Percentiles rank a stretch among this genome's conserved stretches.
phyloP scores from a whole-genome alignment of 371 early-diverging fungal genomes.

The Gilbertella persicaria region DNA sequence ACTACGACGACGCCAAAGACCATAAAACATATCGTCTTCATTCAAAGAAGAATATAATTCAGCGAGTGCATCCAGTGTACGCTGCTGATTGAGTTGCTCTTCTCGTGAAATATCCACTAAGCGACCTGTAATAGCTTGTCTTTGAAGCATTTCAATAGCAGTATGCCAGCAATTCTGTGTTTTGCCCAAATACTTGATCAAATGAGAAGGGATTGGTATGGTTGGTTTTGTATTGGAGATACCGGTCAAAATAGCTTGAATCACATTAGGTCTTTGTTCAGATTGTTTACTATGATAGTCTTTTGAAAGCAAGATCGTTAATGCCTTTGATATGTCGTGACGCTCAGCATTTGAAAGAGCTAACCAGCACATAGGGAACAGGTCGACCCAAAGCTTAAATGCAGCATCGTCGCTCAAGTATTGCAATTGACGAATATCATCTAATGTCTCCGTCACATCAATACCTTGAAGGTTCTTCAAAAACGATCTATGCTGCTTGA shows the following conservation, averaged over 20 bases:
- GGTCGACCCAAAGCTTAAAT: constrained; percentile 78
- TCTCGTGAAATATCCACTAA: constrained; percentile 66
- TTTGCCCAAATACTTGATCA: constrained; percentile 90
- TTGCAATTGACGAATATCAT: constrained; percentile 68
- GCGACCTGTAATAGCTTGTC: constrained; percentile 46
- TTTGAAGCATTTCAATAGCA: constrained; percentile 75
- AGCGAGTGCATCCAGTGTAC: constrained; percentile 85
- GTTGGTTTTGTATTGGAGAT: constrained; percentile 73
- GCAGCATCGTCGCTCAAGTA: constrained; percentile 73
- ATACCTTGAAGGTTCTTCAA: constrained; percentile 58
- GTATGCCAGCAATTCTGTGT: constrained; percentile 92
- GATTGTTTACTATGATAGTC: constrained; percentile 88
- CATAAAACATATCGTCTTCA: constrained; percentile 92
- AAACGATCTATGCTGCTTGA: constrained; percentile 60
- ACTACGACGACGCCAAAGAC: constrained; percentile 92
- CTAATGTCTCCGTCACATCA: constrained; percentile 52
- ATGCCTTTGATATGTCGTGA: constrained; percentile 79
- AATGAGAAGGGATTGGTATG: constrained; percentile 87
- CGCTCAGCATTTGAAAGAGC: constrained; percentile 71
- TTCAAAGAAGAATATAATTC: constrained; percentile 79
- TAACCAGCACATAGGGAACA: constrained; percentile 89
- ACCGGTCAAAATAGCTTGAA: constrained; percentile 88
- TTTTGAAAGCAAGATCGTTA: constrained; percentile 85
- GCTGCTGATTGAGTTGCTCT: constrained; percentile 87
- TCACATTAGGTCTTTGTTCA: constrained; percentile 86